Conservation (phyloP, 2,329 filamentous ascomycete genomes). For the Cladophialophora carrionii region DNA sequence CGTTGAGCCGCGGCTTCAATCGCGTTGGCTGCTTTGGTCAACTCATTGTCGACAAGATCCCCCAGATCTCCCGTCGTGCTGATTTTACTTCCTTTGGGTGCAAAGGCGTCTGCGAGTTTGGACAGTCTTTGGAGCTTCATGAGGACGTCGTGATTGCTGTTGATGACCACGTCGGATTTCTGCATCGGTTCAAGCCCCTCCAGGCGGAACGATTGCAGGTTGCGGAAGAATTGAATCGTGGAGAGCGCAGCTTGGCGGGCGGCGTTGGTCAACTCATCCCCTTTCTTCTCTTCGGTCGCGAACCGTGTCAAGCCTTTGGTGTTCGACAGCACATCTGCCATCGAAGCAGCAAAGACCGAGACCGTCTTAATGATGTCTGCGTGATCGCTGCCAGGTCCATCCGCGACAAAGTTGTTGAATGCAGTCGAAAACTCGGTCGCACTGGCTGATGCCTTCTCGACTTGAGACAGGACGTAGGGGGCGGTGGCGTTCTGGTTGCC, state of each 20-base stretch:
- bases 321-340: constrained; percentile 90
- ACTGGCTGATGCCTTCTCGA: constrained; percentile 92
- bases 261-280: constrained; percentile 78
- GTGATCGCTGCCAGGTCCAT: constrained; percentile 87
- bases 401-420: constrained; percentile 98
- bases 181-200: constrained; percentile 87
- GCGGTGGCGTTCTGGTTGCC: constrained; percentile 98
- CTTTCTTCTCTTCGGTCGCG: constrained; percentile 93
- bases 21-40: constrained; percentile 90
- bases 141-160: constrained; percentile 94
- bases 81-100: constrained; percentile 82
- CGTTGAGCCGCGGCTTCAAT: constrained; percentile 90
- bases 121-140: constrained; percentile 91
- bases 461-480: constrained; percentile 90
- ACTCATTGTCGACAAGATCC: constrained; percentile 87
- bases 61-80: constrained; percentile 74
- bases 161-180: constrained; percentile 96
- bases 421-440: constrained; percentile 97
- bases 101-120: constrained; percentile 89
- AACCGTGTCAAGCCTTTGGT: constrained; percentile 93
- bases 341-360: constrained; percentile 83
- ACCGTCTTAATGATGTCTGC: constrained; percentile 91
- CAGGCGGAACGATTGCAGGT: constrained; percentile 88
- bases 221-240: constrained; percentile 92
- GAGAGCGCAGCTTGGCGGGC: constrained; percentile 82